These are phyloP conservation scores for Russula earlei DNA, from an alignment of 768 basidiomycete genomes.

Conservation along the genomic window DNA sequence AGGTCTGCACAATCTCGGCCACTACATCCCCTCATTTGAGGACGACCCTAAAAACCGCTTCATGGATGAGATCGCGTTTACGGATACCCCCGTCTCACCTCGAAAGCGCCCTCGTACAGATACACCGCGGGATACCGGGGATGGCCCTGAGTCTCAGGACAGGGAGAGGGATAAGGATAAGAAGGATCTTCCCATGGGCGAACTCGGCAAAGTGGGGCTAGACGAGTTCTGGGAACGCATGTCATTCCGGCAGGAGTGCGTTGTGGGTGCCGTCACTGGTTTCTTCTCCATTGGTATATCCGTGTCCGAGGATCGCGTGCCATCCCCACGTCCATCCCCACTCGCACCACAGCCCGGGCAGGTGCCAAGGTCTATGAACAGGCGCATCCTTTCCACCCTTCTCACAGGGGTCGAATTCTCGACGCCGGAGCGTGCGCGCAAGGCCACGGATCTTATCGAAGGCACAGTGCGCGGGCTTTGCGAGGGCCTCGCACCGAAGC, in stretches of 20 bases:
- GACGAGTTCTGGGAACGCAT: constrained; percentile 98
- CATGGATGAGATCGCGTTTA: constrained; percentile 80
- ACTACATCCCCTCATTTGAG: constrained; percentile 83
- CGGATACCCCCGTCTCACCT: constrained; percentile 43
- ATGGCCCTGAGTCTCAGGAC: constrained; percentile 1
- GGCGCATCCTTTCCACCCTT: constrained; percentile 60
- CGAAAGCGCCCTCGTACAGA: constrained; percentile 45
- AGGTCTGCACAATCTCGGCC: constrained; percentile 43
- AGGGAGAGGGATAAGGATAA: constrained; percentile 24
- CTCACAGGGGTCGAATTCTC: constrained; percentile 74
- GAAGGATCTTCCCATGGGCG: constrained; percentile 31
- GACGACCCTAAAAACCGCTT: constrained; percentile 96
- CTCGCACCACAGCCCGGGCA: constrained; percentile 48
- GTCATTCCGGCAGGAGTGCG: constrained; percentile 93
- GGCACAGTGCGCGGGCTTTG: constrained; percentile 60
- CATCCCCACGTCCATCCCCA: constrained; percentile 22
- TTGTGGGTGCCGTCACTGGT: constrained; percentile 81
- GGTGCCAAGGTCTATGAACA: constrained; percentile 53
- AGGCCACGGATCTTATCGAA: constrained; percentile 66
- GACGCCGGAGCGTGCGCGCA: constrained; percentile 48
- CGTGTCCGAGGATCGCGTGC: constrained; percentile 20
- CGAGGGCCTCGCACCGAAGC: constrained; percentile 40
- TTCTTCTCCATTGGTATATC: constrained; percentile 72
- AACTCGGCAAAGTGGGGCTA: constrained; percentile 47
- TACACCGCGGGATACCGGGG: constrained; percentile 3